Evolutionary conservation across 1,284 basidiomycete species (phyloP), one percentile per base, ranked within the genome.

Genomic region (Anthracocystis panici-leucophaei): DNA sequence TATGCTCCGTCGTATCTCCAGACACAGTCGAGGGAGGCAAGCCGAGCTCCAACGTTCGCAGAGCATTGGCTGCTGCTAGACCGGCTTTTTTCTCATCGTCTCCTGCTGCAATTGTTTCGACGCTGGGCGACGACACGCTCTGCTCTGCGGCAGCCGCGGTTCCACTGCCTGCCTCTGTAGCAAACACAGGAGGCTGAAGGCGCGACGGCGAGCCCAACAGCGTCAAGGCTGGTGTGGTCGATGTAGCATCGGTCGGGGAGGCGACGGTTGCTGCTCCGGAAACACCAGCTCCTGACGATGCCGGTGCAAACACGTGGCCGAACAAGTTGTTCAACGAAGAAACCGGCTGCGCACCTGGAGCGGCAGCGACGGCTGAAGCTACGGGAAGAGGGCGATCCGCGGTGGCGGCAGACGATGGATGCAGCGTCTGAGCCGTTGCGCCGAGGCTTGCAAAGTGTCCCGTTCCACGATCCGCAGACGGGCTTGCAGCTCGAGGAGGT

Each of bases 401-500:
- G 16, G 29, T 25, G 9, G 56, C 45, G 25, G 68, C 68, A 33
- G 68, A 62, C 40, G 58, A 55, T 11, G 65, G 65, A 23, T 74
- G 63, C 27, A 69, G 50, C 29, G 66, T 55, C 46, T 66, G 49
- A 48, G 71, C 66, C 18, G 62, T 50, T 5, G 58, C 66, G 12
- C 62, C 57, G 1, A 75, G 48, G 44, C 64, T 70, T 2, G 59
- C 48, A 27, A 60, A 61, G 16, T 53, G 58, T 8, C 56, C 58
- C 0, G 23, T 23, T 7, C 64, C 64, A 3, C 73, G 64, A 6
- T 31, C 48, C 7, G 54, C 63, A 20, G 67, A 70, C 4, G 67
- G 68, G 41, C 73, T 75, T 16, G 53, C 29, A 16, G 73, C 73
- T 54, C 73, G 41, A n/a, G 73, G 46, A 42, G 72, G 72, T 14